Conservation (phyloP, 345 rosid species). For the Eucalyptus marginata region DNA sequence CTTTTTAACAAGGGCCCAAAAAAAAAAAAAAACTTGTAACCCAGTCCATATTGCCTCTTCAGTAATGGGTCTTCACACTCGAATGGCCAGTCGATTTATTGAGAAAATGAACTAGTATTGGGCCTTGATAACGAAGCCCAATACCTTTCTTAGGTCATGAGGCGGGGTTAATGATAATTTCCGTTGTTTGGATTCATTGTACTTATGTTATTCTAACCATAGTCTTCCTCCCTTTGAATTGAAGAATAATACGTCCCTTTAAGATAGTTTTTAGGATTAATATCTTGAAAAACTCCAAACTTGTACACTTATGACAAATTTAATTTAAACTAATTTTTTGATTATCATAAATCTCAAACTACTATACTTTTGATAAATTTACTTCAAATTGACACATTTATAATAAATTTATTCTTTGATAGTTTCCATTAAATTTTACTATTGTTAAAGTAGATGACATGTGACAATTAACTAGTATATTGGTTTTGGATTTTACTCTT, state of each 20-base stretch:
- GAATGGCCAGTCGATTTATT: neutral
- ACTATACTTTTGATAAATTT: too few relatives aligned
- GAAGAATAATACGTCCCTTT: neutral
- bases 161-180: neutral
- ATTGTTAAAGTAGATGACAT: rapidly evolving
- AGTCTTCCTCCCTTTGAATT: neutral
- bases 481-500: rapidly evolving
- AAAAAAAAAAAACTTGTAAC: neutral
- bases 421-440: rapidly evolving
- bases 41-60: neutral
- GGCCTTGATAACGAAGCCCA: neutral
- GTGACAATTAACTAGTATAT: rapidly evolving
- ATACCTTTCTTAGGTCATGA: neutral
- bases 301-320: rapidly evolving
- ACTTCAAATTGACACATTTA: rapidly evolving
- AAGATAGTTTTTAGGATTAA: neutral
- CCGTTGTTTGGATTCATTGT: neutral
- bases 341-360: rapidly evolving
- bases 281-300: too few relatives aligned
- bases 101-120: neutral
- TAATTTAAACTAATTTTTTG: rapidly evolving
- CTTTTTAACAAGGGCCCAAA: neutral
- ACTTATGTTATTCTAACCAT: neutral
- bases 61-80: neutral
- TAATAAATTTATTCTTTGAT: rapidly evolving